phyloP scores from a whole-genome alignment of 352 stramenopile genomes.

The Phytophthora europaea region DNA sequence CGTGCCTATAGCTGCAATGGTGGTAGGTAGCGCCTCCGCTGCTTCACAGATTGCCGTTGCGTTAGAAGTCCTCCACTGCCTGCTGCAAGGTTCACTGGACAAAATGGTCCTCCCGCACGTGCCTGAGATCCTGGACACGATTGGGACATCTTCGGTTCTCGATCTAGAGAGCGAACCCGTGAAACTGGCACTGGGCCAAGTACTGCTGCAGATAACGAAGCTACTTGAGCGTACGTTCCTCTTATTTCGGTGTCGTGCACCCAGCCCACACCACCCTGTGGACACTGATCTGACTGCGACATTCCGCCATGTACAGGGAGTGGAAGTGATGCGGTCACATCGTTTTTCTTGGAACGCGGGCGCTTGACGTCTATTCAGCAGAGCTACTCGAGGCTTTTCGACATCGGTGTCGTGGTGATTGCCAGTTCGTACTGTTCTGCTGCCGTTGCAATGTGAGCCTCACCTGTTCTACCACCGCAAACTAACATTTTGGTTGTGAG shows the following conservation, averaged over 20 bases:
- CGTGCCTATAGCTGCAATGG: constrained; percentile 18
- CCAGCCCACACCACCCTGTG: background rate
- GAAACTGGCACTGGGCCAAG: constrained; percentile 41
- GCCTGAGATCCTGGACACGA: constrained; percentile 57
- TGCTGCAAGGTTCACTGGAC: constrained; percentile 72
- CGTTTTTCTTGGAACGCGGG: constrained; percentile 63
- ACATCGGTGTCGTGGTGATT: constrained; percentile 46
- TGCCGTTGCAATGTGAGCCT: constrained; percentile 12
- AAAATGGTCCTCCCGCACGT: constrained; percentile 69
- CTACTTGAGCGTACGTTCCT: constrained; percentile 60
- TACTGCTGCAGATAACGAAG: constrained; percentile 46
- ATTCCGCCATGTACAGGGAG: constrained; percentile 35
- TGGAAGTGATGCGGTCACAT: constrained; percentile 56
- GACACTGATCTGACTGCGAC: background rate
- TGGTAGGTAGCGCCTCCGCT: constrained; percentile 27
- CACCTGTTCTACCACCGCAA: constrained; percentile 3
- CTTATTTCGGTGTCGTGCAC: background rate
- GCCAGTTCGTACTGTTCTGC: constrained; percentile 30
- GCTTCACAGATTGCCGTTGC: constrained; percentile 32
- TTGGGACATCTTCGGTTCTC: constrained; percentile 49
- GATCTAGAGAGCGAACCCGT: constrained; percentile 53
- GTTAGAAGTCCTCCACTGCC: constrained; percentile 60
- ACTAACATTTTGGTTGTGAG: background rate
- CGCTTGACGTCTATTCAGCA: constrained; percentile 52
- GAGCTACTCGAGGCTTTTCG: constrained; percentile 56